phyloP scores from a whole-genome alignment of 352 stramenopile species.

The Globisporangium iwayamae region DNA sequence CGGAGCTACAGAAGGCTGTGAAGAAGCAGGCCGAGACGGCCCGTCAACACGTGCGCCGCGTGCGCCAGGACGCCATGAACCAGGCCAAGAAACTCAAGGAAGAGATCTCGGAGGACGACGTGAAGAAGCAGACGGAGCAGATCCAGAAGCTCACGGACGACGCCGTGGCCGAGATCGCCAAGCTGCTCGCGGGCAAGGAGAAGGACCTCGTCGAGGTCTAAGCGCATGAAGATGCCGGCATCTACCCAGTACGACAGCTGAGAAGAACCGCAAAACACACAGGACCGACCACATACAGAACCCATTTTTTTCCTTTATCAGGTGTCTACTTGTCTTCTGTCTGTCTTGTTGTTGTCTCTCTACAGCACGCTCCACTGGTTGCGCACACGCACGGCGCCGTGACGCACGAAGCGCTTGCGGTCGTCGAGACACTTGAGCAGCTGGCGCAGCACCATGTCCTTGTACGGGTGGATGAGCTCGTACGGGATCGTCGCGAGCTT shows the following conservation, averaged over 20 bases:
- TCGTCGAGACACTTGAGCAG: conserved; percentile 81
- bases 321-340: background rate
- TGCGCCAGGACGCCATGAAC: conserved; percentile 85
- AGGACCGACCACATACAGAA: conserved; percentile 2
- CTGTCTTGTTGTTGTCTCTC: conserved; percentile 14
- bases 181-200: conserved; percentile 73
- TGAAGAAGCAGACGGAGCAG: conserved; percentile 68
- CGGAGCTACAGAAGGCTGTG: conserved; percentile 67
- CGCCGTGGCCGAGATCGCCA: conserved; percentile 61
- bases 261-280: background rate
- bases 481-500: conserved; percentile 82
- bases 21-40: conserved; percentile 84
- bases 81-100: conserved; percentile 83
- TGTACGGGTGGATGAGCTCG: conserved; percentile 86
- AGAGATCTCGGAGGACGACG: conserved; percentile 68
- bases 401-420: conserved; percentile 84
- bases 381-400: conserved; percentile 83
- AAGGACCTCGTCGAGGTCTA: conserved; percentile 72
- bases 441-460: conserved; percentile 74
- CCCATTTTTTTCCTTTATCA: background rate
- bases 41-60: conserved; percentile 78
- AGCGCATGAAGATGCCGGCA: background rate
- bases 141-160: conserved; percentile 84
- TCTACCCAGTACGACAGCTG: background rate
- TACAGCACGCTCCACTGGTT: conserved; percentile 91